phyloP scores from a whole-genome alignment of 2,329 filamentous ascomycete genomes.

The Pestalotiopsis sp. region DNA sequence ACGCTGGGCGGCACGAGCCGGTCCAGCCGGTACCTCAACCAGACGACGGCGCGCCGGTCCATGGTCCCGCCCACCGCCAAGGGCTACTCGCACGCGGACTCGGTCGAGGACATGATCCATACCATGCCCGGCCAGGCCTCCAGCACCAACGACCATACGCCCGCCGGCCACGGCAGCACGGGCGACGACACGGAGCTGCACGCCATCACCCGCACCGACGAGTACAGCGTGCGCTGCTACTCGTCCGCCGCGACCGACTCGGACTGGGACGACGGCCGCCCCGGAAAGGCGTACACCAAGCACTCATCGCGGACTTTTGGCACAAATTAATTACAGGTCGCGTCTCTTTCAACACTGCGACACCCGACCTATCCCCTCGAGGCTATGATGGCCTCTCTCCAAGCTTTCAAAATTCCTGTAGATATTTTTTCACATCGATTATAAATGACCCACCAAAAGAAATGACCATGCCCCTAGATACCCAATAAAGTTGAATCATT shows the following conservation, averaged over 20 bases:
- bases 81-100: conserved; percentile 10
- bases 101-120: conserved; percentile 12
- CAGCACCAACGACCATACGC: not conserved
- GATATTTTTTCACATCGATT: not conserved
- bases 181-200: conserved; percentile 6
- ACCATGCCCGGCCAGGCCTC: not conserved
- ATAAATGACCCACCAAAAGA: not conserved
- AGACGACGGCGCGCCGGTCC: not conserved
- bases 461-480: not conserved
- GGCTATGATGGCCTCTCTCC: not conserved
- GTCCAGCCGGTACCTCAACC: conserved; percentile 7
- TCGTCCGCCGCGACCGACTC: not conserved
- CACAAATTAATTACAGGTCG: not conserved
- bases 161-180: not conserved
- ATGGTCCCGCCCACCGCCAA: not conserved
- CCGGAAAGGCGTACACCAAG: conserved; percentile 1
- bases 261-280: not conserved
- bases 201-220: conserved; percentile 7
- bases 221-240: conserved; percentile 3
- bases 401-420: not conserved
- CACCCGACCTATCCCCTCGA: not conserved
- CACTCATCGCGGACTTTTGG: not conserved
- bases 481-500: not conserved
- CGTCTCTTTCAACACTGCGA: not conserved
- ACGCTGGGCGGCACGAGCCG: not conserved